These are phyloP conservation scores for Yamadazyma kanchanaburiensis DNA, from an alignment of 1,139 yeast species.

Conservation along the genomic window DNA sequence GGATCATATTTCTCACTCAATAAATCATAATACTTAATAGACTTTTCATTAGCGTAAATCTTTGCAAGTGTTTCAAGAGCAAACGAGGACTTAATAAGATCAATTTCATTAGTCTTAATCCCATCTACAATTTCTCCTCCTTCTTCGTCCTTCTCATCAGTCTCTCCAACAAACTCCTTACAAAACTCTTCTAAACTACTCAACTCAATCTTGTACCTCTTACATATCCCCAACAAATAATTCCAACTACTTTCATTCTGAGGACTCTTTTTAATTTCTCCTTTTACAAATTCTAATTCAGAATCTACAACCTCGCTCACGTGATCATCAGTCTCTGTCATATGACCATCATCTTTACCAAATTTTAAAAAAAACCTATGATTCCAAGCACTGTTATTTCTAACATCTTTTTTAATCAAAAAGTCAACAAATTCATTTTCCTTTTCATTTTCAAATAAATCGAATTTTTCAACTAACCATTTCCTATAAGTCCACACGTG, in stretches of 20 bases:
- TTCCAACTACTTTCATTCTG: constrained; percentile 91
- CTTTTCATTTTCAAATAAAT: constrained; percentile 35
- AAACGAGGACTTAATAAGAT: constrained; percentile 46
- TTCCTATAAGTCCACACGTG: constrained; percentile 94
- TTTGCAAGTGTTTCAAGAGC: constrained; percentile 68
- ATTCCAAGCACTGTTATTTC: constrained; percentile 94
- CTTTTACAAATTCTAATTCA: constrained; percentile 39
- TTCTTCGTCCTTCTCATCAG: constrained; percentile 4
- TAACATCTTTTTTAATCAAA: constrained; percentile 58
- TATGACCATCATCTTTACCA: constrained; percentile 11
- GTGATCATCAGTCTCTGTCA: constrained; percentile 13
- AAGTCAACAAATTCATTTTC: constrained; percentile 56
- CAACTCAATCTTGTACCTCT: constrained; percentile 26
- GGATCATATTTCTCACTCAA: constrained; percentile 59
- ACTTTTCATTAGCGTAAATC: constrained; percentile 38
- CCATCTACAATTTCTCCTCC: constrained; percentile 8
- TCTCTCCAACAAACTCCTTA: constrained; percentile 31
- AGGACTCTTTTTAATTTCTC: constrained; percentile 57
- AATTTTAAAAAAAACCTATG: constrained; percentile 66
- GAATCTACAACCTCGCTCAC: constrained; percentile 16
- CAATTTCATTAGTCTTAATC: constrained; percentile 12
- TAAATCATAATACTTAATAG: constrained; percentile 43
- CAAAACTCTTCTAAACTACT: constrained; percentile 44
- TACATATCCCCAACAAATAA: constrained; percentile 62
- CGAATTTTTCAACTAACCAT: constrained; percentile 66